These are phyloP conservation scores for Abrus pulchellus DNA, from an alignment of 306 rosid species.

Conservation along the genomic window DNA sequence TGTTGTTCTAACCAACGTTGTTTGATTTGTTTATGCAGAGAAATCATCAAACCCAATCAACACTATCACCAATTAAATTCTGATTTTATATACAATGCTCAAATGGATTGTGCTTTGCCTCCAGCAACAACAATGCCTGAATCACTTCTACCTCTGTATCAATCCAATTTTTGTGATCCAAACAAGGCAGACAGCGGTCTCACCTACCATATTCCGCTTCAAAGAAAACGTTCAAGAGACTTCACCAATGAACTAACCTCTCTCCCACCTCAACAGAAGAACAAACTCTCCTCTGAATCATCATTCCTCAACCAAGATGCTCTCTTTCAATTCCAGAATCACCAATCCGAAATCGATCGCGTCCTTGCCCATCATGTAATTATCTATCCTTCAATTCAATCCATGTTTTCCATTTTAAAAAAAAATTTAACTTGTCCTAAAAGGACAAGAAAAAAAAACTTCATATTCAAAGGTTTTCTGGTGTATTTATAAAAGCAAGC, in stretches of 20 bases:
- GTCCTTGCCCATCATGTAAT: conserved; percentile 54
- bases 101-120: conserved; percentile 58
- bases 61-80: conserved; percentile 20
- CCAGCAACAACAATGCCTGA: conserved; percentile 54
- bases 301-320: conserved; percentile 38
- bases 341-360: conserved; percentile 47
- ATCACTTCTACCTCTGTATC: conserved; percentile 50
- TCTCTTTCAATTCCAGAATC: conserved; percentile 50
- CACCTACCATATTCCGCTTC: conserved; percentile 55
- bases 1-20: not conserved
- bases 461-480: too few relatives aligned
- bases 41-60: conserved; percentile 52
- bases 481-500: not conserved
- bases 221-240: conserved; percentile 55
- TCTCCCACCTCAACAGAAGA: conserved; percentile 50
- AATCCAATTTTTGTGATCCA: conserved; percentile 56
- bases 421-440: not conserved
- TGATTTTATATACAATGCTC: conserved; percentile 42
- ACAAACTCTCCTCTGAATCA: conserved; percentile 34
- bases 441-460: too few relatives aligned
- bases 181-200: conserved; percentile 76
- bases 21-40: conserved; percentile 52
- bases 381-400: conserved; percentile 3
- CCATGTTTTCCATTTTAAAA: not conserved
- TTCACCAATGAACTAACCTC: conserved; percentile 47